Evolutionary conservation across 2,329 filamentous ascomycete genomes (phyloP), one percentile per base, ranked within the genome.

Genomic region (Cadophora gregata): DNA sequence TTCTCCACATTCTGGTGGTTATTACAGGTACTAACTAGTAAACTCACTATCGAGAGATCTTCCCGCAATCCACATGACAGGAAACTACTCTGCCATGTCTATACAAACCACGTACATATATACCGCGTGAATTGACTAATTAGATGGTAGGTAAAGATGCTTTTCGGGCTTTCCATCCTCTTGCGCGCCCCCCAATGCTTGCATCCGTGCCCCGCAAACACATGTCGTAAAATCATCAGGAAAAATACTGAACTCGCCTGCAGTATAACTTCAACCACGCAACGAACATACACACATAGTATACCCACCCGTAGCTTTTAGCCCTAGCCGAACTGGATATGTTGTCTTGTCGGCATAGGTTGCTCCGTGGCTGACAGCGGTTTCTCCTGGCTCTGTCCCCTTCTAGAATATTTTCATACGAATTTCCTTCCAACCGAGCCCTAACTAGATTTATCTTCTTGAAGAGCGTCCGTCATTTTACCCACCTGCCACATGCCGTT

Each of bases 11-110:
- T 56, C 31, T 42, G 21, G 33, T 58, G 47, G 51, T 66, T 60
- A 70, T 70, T 70, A 68, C 45, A 64, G 63, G 65, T 69, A 69
- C 68, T 70, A 70, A 66, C 67, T 69, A 69, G 63, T 67, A 47
- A 45, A 29, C 42, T 8, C 25, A 14, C 29, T 29, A 48, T 53
- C 19, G 36, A 38, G 50, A 50, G 33, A 64, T 64, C 27, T 21
- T 38, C 19, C 29, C 21, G 50, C 12, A 50, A 55, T 38, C 58
- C 38, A 21, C 29, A 55, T 36, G 59, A 62, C 69, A 69, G 66
- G 65, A 68, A 65, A 65, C 67, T 71, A 71, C 69, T 71, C 69
- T 71, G 69, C 50, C 67, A 53, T 50, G 50, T 50, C 27, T 58
- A 60, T 65, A 65, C 19, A 63, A 56, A 63, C 24, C 55, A 24